Percentiles rank a stretch among this genome's conserved stretches.
These are phyloP conservation scores for Pestalotiopsis sp. DNA, from an alignment of 2,329 filamentous ascomycete genomes.

Conservation along the genomic window DNA sequence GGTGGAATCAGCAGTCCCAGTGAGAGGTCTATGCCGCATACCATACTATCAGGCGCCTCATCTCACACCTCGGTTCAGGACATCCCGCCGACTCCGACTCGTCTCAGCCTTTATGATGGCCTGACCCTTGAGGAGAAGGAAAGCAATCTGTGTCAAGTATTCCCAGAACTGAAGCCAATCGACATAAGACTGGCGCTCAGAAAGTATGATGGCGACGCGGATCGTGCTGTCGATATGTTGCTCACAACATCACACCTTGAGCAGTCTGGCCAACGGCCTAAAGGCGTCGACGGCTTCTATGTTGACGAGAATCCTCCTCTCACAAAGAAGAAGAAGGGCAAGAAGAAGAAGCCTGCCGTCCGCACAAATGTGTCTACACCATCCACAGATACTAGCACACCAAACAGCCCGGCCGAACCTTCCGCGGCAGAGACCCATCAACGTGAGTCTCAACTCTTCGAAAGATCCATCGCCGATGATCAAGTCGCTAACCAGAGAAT, in stretches of 20 bases:
- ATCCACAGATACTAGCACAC: conserved; percentile 4
- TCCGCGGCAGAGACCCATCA: conserved; percentile 16
- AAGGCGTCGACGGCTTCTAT: conserved; percentile 83
- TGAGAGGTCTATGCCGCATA: conserved; percentile 26
- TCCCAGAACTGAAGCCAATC: conserved; percentile 67
- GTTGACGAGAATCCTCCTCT: conserved; percentile 48
- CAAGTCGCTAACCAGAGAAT: background rate
- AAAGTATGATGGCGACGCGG: conserved; percentile 68
- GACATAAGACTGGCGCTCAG: conserved; percentile 69
- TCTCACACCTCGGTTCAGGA: conserved; percentile 26
- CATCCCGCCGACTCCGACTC: conserved; percentile 22
- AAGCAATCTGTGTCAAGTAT: conserved; percentile 67
- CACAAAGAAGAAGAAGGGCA: conserved; percentile 40
- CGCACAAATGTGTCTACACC: background rate
- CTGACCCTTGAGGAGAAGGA: conserved; percentile 66
- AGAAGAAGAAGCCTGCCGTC: conserved; percentile 36
- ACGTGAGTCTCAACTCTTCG: conserved; percentile 20
- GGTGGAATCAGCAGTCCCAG: conserved; percentile 28
- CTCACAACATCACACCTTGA: conserved; percentile 80
- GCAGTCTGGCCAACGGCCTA: conserved; percentile 63
- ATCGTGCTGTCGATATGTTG: conserved; percentile 75
- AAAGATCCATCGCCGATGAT: too few relatives aligned
- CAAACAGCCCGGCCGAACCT: conserved; percentile 16
- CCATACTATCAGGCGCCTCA: conserved; percentile 24
- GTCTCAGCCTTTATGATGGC: conserved; percentile 34